Conservation (phyloP, 2,329 filamentous ascomycete species). For the Thelonectria olida region DNA sequence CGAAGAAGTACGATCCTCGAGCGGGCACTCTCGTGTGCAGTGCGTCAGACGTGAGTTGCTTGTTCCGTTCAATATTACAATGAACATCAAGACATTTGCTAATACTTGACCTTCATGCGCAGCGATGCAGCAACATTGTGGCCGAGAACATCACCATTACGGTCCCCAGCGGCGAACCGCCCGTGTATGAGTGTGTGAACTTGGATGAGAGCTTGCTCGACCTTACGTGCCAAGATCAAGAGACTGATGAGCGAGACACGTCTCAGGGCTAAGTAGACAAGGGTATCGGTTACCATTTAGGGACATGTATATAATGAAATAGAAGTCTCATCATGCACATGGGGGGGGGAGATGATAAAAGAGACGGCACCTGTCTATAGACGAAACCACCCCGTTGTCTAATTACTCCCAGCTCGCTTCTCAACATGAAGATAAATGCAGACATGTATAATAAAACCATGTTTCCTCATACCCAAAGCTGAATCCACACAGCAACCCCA, state of each 20-base stretch:
- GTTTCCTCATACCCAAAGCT: neutral
- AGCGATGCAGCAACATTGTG: constrained; percentile 39
- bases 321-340: too few relatives aligned
- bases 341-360: too few relatives aligned
- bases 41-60: constrained; percentile 37
- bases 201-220: constrained; percentile 26
- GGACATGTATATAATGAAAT: too few relatives aligned
- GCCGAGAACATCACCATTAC: constrained; percentile 33
- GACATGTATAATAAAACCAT: too few relatives aligned
- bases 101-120: neutral
- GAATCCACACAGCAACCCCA: neutral
- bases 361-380: too few relatives aligned
- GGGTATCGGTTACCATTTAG: too few relatives aligned
- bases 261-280: constrained; percentile 23
- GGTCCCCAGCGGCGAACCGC: constrained; percentile 33
- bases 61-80: fast-evolving
- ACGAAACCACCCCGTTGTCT: too few relatives aligned
- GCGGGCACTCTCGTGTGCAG: constrained; percentile 44
- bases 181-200: constrained; percentile 37
- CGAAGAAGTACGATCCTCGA: constrained; percentile 40
- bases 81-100: neutral
- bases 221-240: constrained; percentile 30
- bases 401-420: too few relatives aligned
- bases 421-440: too few relatives aligned
- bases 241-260: constrained; percentile 21